These are phyloP conservation scores for Rhizopus arrhizus DNA, from an alignment of 371 early-diverging fungal genomes.

Conservation along the genomic window DNA sequence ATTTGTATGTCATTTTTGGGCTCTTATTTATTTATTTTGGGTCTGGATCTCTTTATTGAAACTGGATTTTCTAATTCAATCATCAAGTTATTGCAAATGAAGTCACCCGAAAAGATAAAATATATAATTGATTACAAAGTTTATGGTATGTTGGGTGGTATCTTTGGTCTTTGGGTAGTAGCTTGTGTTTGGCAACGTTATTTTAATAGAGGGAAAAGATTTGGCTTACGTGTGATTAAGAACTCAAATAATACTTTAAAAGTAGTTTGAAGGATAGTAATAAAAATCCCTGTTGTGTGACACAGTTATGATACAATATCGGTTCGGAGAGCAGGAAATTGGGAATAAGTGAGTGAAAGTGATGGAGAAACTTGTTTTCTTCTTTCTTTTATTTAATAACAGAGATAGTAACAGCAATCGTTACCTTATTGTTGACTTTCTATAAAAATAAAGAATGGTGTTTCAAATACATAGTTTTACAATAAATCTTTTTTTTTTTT, in stretches of 20 bases:
- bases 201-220: conserved; percentile 32
- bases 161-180: conserved; percentile 25
- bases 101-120: not conserved
- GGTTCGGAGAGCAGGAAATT: not conserved
- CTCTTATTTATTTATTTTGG: conserved; percentile 29
- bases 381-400: too few relatives aligned
- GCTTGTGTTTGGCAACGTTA: conserved; percentile 19
- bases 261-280: too few relatives aligned
- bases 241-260: conserved; percentile 23
- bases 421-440: too few relatives aligned
- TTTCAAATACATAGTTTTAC: not conserved
- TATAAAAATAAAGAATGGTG: not conserved
- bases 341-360: not conserved
- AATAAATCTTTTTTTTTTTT: not conserved
- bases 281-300: not conserved
- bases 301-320: not conserved
- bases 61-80: conserved; percentile 20
- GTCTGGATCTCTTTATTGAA: conserved; percentile 31
- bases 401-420: too few relatives aligned
- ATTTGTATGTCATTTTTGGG: conserved; percentile 36
- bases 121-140: conserved; percentile 21
- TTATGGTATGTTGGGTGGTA: conserved; percentile 30
- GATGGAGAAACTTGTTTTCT: not conserved
- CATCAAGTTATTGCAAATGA: conserved; percentile 15
- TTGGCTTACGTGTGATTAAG: conserved; percentile 27